phyloP scores from a whole-genome alignment of 345 rosid species.

The Ricinus communis region DNA sequence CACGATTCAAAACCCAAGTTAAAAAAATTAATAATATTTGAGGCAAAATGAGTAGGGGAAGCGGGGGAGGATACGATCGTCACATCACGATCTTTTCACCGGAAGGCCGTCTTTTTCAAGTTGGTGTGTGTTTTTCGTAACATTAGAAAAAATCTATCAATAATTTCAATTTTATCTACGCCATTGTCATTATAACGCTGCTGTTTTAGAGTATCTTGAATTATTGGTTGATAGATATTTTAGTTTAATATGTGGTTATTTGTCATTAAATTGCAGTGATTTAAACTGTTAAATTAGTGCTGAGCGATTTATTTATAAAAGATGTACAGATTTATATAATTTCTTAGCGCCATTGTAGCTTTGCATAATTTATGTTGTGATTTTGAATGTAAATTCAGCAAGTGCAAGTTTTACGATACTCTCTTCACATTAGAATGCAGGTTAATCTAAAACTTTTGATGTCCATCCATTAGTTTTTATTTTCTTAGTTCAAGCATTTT shows the following conservation, averaged over 20 bases:
- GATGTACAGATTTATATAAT: not conserved
- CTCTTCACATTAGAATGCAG: not conserved
- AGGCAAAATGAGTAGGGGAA: slow-evolving; percentile 74
- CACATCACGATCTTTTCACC: slow-evolving; percentile 88
- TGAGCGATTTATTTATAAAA: too few species aligned
- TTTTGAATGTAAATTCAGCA: too few species aligned
- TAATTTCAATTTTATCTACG: too few species aligned
- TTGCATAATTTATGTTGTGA: too few species aligned
- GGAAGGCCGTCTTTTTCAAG: slow-evolving; percentile 90
- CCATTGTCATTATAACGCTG: too few species aligned
- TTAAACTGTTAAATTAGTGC: not conserved
- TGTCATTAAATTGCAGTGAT: not conserved
- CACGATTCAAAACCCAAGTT: not conserved
- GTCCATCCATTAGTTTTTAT: not conserved
- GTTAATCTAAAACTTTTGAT: not conserved
- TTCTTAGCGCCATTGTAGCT: too few species aligned
- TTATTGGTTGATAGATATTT: not conserved
- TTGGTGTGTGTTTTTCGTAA: slow-evolving; percentile 44
- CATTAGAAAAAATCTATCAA: too few species aligned
- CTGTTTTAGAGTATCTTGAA: not conserved
- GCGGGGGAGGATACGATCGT: slow-evolving; percentile 86
- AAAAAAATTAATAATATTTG: not conserved
- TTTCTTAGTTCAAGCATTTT: not conserved
- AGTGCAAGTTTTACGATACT: too few species aligned
- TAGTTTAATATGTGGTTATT: not conserved